Conservation (phyloP, 139 green algal species). For the Picochlorum sp. region DNA sequence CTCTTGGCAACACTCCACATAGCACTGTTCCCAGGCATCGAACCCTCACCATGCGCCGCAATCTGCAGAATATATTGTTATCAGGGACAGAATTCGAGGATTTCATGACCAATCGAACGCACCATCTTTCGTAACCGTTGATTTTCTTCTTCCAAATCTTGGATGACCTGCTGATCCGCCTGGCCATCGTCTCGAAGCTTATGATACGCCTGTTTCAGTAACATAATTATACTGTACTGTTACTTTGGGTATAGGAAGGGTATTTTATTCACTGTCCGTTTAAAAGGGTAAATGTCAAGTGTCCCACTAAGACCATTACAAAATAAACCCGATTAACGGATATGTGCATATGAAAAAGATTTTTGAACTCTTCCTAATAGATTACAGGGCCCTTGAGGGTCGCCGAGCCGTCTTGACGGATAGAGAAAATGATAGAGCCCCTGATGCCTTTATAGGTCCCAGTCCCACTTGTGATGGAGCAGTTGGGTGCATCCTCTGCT, state of each 20-base stretch:
- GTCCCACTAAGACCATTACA: no score
- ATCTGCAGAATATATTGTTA: no score
- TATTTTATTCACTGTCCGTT: no score
- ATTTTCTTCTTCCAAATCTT: slow-evolving; percentile 23
- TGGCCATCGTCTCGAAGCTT: no score
- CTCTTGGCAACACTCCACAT: slow-evolving; percentile 13
- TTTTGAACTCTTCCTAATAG: not conserved
- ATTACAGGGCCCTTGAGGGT: not conserved
- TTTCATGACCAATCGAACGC: not conserved
- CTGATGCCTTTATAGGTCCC: slow-evolving; percentile 16
- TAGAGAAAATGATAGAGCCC: not conserved
- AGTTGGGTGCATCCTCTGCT: no score
- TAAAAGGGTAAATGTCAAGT: no score
- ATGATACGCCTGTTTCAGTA: no score
- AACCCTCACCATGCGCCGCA: not conserved
- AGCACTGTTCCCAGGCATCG: slow-evolving; percentile 15
- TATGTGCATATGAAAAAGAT: no score
- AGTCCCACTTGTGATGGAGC: slow-evolving; percentile 1
- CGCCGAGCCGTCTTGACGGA: not conserved
- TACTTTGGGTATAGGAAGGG: no score
- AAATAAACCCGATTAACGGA: no score
- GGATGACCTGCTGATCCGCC: not conserved
- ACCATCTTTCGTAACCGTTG: slow-evolving; percentile 22
- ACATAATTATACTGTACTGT: no score
- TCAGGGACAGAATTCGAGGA: no score